phyloP scores from a whole-genome alignment of 352 stramenopile species.

The Phytopythium montanum region DNA sequence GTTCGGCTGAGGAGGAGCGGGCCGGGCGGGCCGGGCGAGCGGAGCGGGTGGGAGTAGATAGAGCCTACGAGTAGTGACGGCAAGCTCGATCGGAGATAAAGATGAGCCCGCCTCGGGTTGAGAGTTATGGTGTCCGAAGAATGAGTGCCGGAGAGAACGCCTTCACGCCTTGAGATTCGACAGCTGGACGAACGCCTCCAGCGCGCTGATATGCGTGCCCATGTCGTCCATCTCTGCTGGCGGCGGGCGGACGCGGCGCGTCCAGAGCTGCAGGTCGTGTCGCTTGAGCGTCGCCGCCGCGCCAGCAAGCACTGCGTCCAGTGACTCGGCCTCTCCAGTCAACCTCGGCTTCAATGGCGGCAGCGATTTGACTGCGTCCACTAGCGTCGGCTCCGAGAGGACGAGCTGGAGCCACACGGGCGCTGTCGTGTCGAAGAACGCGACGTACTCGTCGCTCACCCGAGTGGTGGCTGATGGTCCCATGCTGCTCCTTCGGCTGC shows the following conservation, averaged over 20 bases:
- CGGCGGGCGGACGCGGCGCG: slow-evolving; percentile 45
- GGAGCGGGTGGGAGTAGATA: not conserved
- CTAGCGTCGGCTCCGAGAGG: slow-evolving; percentile 41
- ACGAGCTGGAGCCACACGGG: slow-evolving; percentile 56
- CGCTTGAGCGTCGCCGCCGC: slow-evolving; percentile 34
- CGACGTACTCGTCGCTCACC: slow-evolving; percentile 30
- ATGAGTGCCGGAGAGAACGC: not conserved
- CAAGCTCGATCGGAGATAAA: not conserved
- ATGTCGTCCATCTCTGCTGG: slow-evolving; percentile 52
- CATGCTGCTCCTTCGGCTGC: slow-evolving; percentile 8
- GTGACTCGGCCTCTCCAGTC: not conserved
- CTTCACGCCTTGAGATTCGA: slow-evolving; percentile 39
- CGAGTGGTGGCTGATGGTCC: slow-evolving; percentile 14
- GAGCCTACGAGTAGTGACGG: not conserved
- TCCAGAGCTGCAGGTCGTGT: slow-evolving; percentile 69
- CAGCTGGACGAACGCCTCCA: slow-evolving; percentile 55
- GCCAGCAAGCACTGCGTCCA: slow-evolving; percentile 9
- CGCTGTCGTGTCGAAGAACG: slow-evolving; percentile 67
- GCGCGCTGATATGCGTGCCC: slow-evolving; percentile 54
- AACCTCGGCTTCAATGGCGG: not conserved
- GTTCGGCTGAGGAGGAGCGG: slow-evolving; percentile 63
- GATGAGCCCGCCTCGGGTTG: not conserved
- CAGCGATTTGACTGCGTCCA: not conserved
- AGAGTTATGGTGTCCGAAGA: not conserved
- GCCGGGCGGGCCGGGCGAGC: not conserved